Percentiles rank a stretch among this genome's conserved stretches.
Conservation (phyloP, 805 yeast genomes). For the Metschnikowia proteae region DNA sequence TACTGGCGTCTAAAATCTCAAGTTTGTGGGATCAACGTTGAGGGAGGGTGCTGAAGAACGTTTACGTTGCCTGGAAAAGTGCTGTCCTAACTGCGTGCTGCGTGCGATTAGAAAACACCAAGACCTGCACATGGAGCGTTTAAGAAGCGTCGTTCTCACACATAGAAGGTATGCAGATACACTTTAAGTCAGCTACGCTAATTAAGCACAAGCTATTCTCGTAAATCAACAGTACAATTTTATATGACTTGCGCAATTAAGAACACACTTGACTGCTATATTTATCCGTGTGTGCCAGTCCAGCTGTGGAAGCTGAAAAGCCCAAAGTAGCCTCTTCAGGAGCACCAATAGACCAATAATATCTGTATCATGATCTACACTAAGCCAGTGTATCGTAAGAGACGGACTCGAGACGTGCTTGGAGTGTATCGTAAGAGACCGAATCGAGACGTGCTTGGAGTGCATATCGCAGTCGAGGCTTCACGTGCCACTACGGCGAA, state of each 20-base stretch:
- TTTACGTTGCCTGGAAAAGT: conserved; percentile 2
- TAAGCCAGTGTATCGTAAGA: too few relatives aligned
- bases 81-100: not conserved
- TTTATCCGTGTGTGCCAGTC: too few relatives aligned
- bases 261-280: too few relatives aligned
- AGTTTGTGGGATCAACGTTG: not conserved
- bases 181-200: not conserved
- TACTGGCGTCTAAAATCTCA: not conserved
- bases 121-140: conserved; percentile 4
- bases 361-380: too few relatives aligned
- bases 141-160: not conserved
- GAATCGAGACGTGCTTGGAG: too few relatives aligned
- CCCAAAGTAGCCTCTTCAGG: too few relatives aligned
- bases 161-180: not conserved
- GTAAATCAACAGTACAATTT: too few relatives aligned
- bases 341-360: too few relatives aligned
- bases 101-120: conserved; percentile 4
- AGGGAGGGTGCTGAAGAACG: not conserved
- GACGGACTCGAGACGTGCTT: too few relatives aligned
- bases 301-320: too few relatives aligned
- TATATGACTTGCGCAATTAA: too few relatives aligned
- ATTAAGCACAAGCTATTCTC: too few relatives aligned
- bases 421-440: not conserved
- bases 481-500: not conserved
- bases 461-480: not conserved